Percentiles rank a stretch among this genome's conserved stretches.
phyloP scores from a whole-genome alignment of 2,329 filamentous ascomycete genomes.

The Coccinonectria pachysandricola region DNA sequence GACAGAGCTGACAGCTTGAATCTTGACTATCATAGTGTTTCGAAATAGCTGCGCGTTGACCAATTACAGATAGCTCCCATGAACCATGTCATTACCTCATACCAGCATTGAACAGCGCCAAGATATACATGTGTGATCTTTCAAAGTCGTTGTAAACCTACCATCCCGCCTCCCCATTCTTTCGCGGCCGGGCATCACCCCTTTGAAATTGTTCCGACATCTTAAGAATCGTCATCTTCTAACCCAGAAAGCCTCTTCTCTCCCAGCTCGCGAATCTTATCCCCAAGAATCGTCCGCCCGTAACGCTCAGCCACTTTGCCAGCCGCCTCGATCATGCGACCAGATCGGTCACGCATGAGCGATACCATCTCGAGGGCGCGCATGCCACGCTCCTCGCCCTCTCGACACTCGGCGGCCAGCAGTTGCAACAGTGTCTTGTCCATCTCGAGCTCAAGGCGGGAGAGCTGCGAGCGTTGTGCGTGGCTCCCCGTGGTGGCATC shows the following conservation, averaged over 20 bases:
- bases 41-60: no score
- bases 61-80: no score
- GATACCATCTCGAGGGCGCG: conserved; percentile 83
- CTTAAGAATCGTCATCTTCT: conserved; percentile 41
- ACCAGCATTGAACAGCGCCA: no score
- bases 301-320: conserved; percentile 83
- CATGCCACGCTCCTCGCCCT: conserved; percentile 90
- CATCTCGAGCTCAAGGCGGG: conserved; percentile 67
- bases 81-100: no score
- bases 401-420: conserved; percentile 79
- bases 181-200: conserved; percentile 3
- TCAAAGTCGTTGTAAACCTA: no score
- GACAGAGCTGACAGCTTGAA: no score
- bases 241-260: conserved; percentile 56
- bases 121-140: no score
- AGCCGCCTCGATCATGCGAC: conserved; percentile 85
- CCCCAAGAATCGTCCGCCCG: conserved; percentile 65
- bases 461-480: conserved; percentile 56
- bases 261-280: conserved; percentile 82
- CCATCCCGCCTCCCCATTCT: no score
- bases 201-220: conserved; percentile 4
- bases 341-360: conserved; percentile 73
- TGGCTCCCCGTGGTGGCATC: conserved; percentile 49
- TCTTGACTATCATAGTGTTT: no score
- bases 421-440: conserved; percentile 87